A percentile compares a stretch with the other conserved stretches of the same genome.
Conservation (phyloP, 768 basidiomycete genomes). For the Neoboletus brunneissimus region DNA sequence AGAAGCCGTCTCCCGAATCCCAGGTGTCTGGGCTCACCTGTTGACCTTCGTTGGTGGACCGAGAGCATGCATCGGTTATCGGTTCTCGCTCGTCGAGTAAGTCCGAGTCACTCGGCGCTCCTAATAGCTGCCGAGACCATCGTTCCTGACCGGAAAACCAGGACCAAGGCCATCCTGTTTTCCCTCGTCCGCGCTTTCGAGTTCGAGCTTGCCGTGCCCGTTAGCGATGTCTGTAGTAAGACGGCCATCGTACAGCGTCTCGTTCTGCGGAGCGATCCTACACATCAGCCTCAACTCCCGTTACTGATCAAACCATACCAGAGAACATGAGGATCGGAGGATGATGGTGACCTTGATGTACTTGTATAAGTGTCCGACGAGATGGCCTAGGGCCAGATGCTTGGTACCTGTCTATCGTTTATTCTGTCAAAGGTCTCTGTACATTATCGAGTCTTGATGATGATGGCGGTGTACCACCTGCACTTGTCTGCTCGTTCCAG, state of each 20-base stretch:
- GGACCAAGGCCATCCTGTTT: conserved; percentile 46
- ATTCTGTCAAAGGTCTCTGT: too few species aligned
- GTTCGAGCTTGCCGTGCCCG: conserved; percentile 52
- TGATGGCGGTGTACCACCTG: too few species aligned
- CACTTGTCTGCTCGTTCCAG: too few species aligned
- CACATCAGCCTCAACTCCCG: conserved; percentile 44
- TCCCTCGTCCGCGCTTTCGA: conserved; percentile 49
- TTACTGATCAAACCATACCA: conserved; percentile 23
- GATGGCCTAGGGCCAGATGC: too few species aligned
- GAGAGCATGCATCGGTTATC: conserved; percentile 63
- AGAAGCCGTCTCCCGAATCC: conserved; percentile 42
- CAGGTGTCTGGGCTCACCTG: conserved; percentile 59
- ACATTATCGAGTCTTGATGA: too few species aligned
- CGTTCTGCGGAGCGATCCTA: conserved; percentile 38
- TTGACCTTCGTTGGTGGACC: conserved; percentile 65
- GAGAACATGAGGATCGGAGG: not conserved
- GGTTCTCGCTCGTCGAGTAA: conserved; percentile 62
- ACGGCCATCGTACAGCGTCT: conserved; percentile 42
- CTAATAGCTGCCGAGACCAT: not conserved
- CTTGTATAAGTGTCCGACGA: too few species aligned
- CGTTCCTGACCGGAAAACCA: conserved; percentile 2
- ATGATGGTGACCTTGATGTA: not conserved
- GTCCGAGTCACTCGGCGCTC: conserved; percentile 18
- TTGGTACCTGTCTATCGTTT: too few species aligned
- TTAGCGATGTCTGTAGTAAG: conserved; percentile 35